These are phyloP conservation scores for Batkoa obscura DNA, from an alignment of 371 early-diverging fungal genomes.

Conservation along the genomic window DNA sequence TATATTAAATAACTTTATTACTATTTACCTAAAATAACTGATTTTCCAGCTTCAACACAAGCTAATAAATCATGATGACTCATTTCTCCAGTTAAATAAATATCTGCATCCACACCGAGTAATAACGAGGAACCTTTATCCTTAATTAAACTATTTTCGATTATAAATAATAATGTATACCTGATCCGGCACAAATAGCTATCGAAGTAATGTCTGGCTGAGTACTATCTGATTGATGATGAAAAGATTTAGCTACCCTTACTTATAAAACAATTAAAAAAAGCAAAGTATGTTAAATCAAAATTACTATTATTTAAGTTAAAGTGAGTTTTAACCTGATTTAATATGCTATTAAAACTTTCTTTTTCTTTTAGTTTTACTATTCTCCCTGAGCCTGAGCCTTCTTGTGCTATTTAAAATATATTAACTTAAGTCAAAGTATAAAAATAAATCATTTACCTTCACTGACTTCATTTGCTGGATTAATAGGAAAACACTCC, in stretches of 20 bases:
- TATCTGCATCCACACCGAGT: slow-evolving; percentile 26
- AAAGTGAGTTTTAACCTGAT: slow-evolving; percentile 37
- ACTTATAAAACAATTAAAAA: slow-evolving; percentile 17
- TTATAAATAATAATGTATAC: slow-evolving; percentile 6
- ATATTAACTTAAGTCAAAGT: not conserved
- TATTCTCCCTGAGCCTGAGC: slow-evolving; percentile 52
- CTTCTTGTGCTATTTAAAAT: slow-evolving; percentile 28
- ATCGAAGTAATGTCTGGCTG: slow-evolving; percentile 38
- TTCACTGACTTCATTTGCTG: slow-evolving; percentile 27
- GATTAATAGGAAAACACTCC: slow-evolving; percentile 25
- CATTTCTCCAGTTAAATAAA: slow-evolving; percentile 92
- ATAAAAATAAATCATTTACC: slow-evolving; percentile 14
- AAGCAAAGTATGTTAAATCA: not conserved
- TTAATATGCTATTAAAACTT: slow-evolving; percentile 29
- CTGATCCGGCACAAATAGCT: slow-evolving; percentile 92
- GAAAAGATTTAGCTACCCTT: slow-evolving; percentile 57
- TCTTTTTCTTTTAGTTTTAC: slow-evolving; percentile 38
- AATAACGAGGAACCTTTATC: slow-evolving; percentile 45
- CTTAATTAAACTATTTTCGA: slow-evolving; percentile 5
- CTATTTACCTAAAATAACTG: slow-evolving; percentile 64
- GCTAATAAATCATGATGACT: slow-evolving; percentile 80
- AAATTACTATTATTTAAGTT: slow-evolving; percentile 35
- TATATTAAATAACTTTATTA: not conserved
- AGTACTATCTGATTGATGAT: slow-evolving; percentile 23
- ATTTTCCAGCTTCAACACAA: slow-evolving; percentile 46